Evolutionary conservation across 2,329 filamentous ascomycete genomes (phyloP).

Genomic region (Cercospora sp.): DNA sequence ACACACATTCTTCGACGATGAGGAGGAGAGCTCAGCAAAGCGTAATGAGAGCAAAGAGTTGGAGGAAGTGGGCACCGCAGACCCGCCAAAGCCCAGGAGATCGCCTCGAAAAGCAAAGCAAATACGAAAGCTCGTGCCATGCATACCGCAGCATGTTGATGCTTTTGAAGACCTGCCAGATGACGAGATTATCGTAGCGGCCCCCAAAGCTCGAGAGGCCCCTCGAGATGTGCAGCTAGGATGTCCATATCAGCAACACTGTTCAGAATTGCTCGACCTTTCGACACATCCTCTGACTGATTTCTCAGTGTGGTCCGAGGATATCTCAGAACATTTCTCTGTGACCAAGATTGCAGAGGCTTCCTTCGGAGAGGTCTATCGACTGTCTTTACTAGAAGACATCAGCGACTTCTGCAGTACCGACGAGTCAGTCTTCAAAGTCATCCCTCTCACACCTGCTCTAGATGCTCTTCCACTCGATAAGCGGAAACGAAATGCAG

Average conservation of each 20-base stretch:
- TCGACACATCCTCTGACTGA: conserved; percentile 38
- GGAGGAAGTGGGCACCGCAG: not conserved
- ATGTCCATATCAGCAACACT: conserved; percentile 32
- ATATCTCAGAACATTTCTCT: conserved; percentile 47
- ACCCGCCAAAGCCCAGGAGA: not conserved
- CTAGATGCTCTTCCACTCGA: conserved; percentile 45
- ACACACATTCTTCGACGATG: conserved; percentile 19
- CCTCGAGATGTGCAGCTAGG: not conserved
- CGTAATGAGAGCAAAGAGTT: not conserved
- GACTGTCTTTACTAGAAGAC: conserved; percentile 47
- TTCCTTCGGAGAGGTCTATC: conserved; percentile 66
- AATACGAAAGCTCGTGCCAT: conserved; percentile 1
- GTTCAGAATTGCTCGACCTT: conserved; percentile 32
- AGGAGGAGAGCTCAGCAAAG: not conserved
- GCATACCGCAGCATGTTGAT: not conserved
- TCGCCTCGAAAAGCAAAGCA: conserved; percentile 10
- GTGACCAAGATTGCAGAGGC: conserved; percentile 65
- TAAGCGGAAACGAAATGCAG: conserved; percentile 53
- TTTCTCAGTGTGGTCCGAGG: conserved; percentile 46
- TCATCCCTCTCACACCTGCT: conserved; percentile 44
- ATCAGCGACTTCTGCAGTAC: conserved; percentile 32
- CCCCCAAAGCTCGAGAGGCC: not conserved
- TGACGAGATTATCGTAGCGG: not conserved
- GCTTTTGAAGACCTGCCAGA: not conserved
- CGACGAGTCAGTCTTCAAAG: conserved; percentile 52